Evolutionary conservation across 176 grass and related monocot genomes (phyloP), one percentile per base, ranked within the genome.

Genomic region (Chrysopogon serrulatus): DNA sequence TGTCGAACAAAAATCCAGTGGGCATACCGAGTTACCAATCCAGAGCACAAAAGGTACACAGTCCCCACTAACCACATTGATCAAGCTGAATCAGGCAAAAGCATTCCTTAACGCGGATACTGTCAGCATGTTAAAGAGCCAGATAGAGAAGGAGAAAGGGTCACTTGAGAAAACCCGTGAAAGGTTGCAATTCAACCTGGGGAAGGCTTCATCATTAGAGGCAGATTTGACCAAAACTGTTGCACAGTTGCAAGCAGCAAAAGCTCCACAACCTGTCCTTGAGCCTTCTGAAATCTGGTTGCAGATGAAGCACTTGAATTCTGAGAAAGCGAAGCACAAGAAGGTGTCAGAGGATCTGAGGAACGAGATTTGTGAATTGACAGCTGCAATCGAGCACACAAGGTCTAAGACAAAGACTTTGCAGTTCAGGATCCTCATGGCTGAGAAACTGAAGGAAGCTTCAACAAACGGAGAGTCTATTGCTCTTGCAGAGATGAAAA

Each of bases 31-130:
- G 43, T 51, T 49, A 44, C 54, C 24, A 5, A 68, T 59, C 77
- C 87, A 86, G 81, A 87, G 69, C 83, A 39, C 74, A 65, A 78
- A 68, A 54, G 14, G 18, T 61, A 74, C 56, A 56, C 90, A 74
- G 61, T 92, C 93, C 41, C 87, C 93, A 23, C 30, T 84, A 41
- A 75, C 73, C 63, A 96, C 90, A 71, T 66, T 99, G 80, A 92
- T 91, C 72, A 89, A 89, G 68, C 87, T 99, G 62, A 93, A 96
- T 56, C 96, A 94, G 82, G 96, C 96, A 79, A 99, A 96, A 74
- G 60, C 78, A 5, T 91, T 90, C 71, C 87, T 99, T 60, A 95
- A 90, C 85, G 90, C 78, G 49, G 94, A 87, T 44, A 92, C 89
- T 21, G 82, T 91, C 67, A 84, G 87, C 78, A 77, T 79, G 39